Percentiles rank a stretch among this genome's conserved stretches.
These are phyloP conservation scores for Breviolum minutum DNA, from an alignment of 73 alveolate genomes.

Conservation along the genomic window DNA sequence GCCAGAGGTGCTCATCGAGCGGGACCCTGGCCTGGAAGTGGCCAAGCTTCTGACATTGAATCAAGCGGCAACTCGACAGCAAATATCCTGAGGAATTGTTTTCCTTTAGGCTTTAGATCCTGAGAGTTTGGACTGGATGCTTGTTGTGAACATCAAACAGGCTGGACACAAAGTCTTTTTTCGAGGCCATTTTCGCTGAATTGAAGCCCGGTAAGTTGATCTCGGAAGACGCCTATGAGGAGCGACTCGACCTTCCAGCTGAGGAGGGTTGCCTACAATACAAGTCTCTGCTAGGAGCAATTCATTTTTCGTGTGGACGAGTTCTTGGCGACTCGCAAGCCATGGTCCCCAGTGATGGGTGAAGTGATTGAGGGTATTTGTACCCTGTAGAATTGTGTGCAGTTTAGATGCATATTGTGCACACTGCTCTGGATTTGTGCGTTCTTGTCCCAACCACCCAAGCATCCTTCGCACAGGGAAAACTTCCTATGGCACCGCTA, in stretches of 20 bases:
- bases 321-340: slow-evolving; percentile 80
- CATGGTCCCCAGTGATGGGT: neutral
- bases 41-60: neutral
- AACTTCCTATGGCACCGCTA: slow-evolving; percentile 88
- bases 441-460: neutral
- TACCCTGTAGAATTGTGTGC: neutral
- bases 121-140: no score
- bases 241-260: neutral
- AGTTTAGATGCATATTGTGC: neutral
- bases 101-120: no score
- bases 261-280: neutral
- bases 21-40: slow-evolving; percentile 49
- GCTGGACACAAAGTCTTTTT: no score
- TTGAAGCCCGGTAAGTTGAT: slow-evolving; percentile 62
- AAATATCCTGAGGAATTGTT: neutral
- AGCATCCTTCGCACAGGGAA: slow-evolving; percentile 15
- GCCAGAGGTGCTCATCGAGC: slow-evolving; percentile 41
- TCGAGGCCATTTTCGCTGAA: slow-evolving; percentile 24
- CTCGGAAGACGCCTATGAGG: slow-evolving; percentile 92
- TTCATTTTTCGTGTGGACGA: slow-evolving; percentile 83
- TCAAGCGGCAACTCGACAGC: neutral
- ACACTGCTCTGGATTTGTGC: neutral
- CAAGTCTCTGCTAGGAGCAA: slow-evolving; percentile 27
- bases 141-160: no score
- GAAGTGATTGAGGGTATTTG: no score